These are phyloP conservation scores for Chamaecyparis obtusa DNA, from an alignment of 75 land plant species.

Conservation along the genomic window DNA sequence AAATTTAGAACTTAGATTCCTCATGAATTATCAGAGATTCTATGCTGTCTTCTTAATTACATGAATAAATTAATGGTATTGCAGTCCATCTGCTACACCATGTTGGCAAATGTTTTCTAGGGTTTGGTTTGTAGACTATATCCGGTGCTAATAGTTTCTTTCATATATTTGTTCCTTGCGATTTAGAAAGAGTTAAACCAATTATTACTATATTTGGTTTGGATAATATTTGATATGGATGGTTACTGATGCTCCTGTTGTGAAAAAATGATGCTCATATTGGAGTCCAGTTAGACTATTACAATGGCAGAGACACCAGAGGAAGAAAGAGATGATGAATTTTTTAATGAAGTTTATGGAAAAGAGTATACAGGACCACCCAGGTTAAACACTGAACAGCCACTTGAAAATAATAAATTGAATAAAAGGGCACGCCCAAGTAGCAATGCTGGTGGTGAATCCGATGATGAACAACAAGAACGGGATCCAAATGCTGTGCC, in stretches of 20 bases:
- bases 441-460: constrained; percentile 25
- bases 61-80: neutral
- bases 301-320: constrained; percentile 54
- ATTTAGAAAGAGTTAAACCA: neutral
- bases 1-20: neutral
- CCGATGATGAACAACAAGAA: constrained; percentile 79
- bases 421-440: constrained; percentile 52
- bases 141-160: neutral
- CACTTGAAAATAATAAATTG: constrained; percentile 22
- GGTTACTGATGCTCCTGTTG: neutral
- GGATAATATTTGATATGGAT: neutral
- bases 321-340: constrained; percentile 89
- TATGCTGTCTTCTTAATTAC: neutral
- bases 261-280: neutral
- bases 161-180: neutral
- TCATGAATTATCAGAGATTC: neutral
- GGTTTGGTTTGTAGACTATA: neutral
- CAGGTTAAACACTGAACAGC: constrained; percentile 20
- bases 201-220: neutral
- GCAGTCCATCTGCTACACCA: neutral
- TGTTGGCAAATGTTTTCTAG: neutral
- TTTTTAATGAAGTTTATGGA: constrained; percentile 88
- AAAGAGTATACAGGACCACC: constrained; percentile 92
- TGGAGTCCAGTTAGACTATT: neutral
- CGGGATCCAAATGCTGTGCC: constrained; percentile 97